Evolutionary conservation across 495 filamentous ascomycete genomes (phyloP), one percentile per base, ranked within the genome.

Genomic region (Penicillium odoratum): DNA sequence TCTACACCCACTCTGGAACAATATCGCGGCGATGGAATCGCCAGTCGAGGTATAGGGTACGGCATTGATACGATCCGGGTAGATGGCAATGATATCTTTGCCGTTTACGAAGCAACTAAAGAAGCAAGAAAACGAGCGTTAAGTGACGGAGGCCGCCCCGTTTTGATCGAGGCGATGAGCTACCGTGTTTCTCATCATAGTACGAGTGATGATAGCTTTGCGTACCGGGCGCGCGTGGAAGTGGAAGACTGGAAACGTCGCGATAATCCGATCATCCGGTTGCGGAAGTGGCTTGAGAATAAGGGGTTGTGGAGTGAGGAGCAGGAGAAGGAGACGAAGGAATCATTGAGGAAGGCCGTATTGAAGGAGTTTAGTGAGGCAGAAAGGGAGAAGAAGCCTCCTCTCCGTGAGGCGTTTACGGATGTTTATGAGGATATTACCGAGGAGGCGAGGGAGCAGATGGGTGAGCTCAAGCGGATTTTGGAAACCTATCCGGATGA

Each of bases 221-320:
- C 93, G 2, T 99, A 99, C 72, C 91, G 94, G 16, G 92, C 93
- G 0, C 83, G 85, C 28, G 88, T 96, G 0, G 94, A 99, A 65
- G 94, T 99, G 3, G 94, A 99, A 65, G 93, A 98, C 61, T 98
- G 94, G 94, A 98, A 98, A 69, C 79, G 92, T 5, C 80, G 95
- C 9, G 94, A 98, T 69, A 98, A 98, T 67, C 94, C 94, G 1
- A 92, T 98, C 43, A 90, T 92, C 44, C 78, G 93, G 49, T 69
- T 98, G 63, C 83, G 94, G 26, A 98, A 98, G 76, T 98, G 89
- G 82, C 83, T 98, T 66, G 92, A 98, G 74, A 79, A 83, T 8
- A 83, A 86, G 63, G 85, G 86, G 1, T 59, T 88, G 16, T 97
- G 93, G 93, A 85, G 93, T 65, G 92, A 97, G 60, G 82, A 87